These are phyloP conservation scores for Andrographis paniculata DNA, from an alignment of 305 asterid species.

Conservation along the genomic window DNA sequence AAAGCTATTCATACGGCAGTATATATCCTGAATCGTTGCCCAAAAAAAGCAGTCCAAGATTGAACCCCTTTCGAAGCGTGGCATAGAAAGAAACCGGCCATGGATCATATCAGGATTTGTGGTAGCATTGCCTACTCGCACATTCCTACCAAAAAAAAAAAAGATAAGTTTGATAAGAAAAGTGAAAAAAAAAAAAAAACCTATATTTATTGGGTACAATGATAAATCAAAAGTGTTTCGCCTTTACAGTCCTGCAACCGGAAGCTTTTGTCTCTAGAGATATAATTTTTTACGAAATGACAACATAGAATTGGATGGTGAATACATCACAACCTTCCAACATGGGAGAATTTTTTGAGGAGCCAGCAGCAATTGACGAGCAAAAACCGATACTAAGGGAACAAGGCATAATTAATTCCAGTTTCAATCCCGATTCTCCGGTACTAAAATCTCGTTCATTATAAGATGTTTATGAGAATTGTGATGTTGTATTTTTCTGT, in stretches of 20 bases:
- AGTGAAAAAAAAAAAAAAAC: not conserved
- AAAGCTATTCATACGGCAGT: constrained; percentile 2
- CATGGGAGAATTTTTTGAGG: not conserved
- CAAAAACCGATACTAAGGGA: not conserved
- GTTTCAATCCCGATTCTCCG: too few relatives aligned
- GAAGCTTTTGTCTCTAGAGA: constrained; percentile 8
- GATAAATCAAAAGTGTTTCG: too few relatives aligned
- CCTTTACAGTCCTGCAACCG: too few relatives aligned
- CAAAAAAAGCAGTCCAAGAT: constrained; percentile 2
- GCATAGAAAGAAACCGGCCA: not conserved
- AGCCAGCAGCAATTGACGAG: not conserved
- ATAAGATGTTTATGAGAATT: not conserved
- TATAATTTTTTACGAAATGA: constrained; percentile 13
- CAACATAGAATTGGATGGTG: constrained; percentile 2
- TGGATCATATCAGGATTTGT: too few relatives aligned
- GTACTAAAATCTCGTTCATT: not conserved
- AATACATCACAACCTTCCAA: too few relatives aligned
- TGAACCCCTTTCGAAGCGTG: constrained; percentile 5
- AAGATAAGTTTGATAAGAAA: constrained; percentile 6
- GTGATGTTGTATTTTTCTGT: not conserved
- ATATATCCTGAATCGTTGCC: constrained; percentile 9
- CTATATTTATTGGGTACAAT: constrained; percentile 1
- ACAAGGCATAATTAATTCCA: too few relatives aligned
- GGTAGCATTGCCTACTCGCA: constrained; percentile 5
- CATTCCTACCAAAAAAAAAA: not conserved